Base-by-base conservation (phyloP, 495 filamentous ascomycete species). In the Tuber brumale region DNA sequence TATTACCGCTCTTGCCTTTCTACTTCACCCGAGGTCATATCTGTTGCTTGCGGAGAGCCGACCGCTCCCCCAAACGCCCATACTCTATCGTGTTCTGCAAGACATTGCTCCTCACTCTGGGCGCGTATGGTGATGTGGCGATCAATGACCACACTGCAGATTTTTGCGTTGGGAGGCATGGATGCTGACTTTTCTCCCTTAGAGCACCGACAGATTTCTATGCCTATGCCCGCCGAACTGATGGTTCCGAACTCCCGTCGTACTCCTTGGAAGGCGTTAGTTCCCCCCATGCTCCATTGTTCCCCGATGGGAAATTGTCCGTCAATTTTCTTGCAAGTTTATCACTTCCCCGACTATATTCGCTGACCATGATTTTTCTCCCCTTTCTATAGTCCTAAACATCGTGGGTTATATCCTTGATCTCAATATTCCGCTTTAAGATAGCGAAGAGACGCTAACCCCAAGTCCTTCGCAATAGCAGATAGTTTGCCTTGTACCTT, bases 181-280 rank as follows among this genome's bases (percentile, higher is more conserved):
- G 16, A 66, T 66, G 57, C 27, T 66, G 5, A 66, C 57, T 35
- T 66, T 61, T 35, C 27, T 35, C 31, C 57, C 19, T 35, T 12
- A 66, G 57, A 66, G 27, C 57, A 66, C 27, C 18, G 57, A 19
- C 57, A 66, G 57, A 35, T 66, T 66, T 27, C 57, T 66, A 66
- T 66, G 57, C 57, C 57, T 66, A 66, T 66, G 57, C 57, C 57
- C 12, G 27, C 57, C 12, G 57, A 66, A 19, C 27, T 66, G 14
- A 66, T 66, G 57, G 57, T 66, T 35, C 57, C 57, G 10, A 66
- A 66, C 57, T 66, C 57, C 14, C 57, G 57, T 66, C 57, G 57
- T 66, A 66, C 57, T 66, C 57, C 57, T 66, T 66, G 57, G 57
- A 66, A 66, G 57, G 57, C 57, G 57, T 66, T 18, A 66, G 57